Conservation (phyloP, 768 basidiomycete genomes). For the Tylopilus plumbeoviolaceoides region DNA sequence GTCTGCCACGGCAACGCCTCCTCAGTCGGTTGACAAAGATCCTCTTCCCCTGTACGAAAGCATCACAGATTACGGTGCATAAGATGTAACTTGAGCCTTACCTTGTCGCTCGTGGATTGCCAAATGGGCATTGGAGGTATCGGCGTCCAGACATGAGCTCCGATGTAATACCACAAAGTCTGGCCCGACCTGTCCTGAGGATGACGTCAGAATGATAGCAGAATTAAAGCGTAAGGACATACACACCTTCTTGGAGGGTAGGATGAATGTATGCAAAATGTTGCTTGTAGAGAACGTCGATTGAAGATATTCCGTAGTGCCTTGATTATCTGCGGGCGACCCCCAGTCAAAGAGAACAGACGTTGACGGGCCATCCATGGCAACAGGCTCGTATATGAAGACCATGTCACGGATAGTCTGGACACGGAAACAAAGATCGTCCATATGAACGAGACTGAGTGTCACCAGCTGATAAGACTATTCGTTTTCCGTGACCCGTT, state of each 20-base stretch:
- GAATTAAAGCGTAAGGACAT: background rate
- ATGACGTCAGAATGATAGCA: conserved; percentile 3
- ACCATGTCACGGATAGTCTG: conserved; percentile 38
- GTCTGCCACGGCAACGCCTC: conserved; percentile 32
- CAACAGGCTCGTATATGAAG: conserved; percentile 54
- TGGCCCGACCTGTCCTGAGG: conserved; percentile 29
- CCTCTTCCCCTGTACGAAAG: conserved; percentile 26
- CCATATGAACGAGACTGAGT: conserved; percentile 33
- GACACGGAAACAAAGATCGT: conserved; percentile 42
- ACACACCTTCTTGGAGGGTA: conserved; percentile 41
- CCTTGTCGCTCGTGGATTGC: conserved; percentile 36
- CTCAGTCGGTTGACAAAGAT: conserved; percentile 34
- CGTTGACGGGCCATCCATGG: conserved; percentile 42
- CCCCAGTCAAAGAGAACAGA: conserved; percentile 57
- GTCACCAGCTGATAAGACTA: background rate
- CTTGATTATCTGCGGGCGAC: conserved; percentile 29
- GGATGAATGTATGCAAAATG: conserved; percentile 50
- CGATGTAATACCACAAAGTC: conserved; percentile 46
- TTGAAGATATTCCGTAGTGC: conserved; percentile 34
- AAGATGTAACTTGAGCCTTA: conserved; percentile 14
- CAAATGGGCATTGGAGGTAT: conserved; percentile 34
- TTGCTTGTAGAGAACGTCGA: conserved; percentile 12
- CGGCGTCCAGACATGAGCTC: conserved; percentile 43
- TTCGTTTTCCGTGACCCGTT: background rate
- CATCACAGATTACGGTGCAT: background rate